Evolutionary conservation across 352 stramenopile species (phyloP).

Genomic region (Phytophthora melonis): DNA sequence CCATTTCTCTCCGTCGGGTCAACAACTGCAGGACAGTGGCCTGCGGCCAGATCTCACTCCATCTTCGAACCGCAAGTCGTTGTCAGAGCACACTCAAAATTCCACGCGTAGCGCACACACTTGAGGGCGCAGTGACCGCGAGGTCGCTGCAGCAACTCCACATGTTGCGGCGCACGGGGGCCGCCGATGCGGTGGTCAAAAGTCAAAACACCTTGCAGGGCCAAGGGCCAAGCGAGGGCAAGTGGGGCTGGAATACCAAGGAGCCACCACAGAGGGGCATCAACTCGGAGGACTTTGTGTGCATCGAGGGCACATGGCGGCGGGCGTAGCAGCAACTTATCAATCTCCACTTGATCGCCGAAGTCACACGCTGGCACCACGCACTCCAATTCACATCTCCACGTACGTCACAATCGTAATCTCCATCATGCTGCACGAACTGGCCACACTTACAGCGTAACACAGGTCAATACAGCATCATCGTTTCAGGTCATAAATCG

Average conservation of each 20-base stretch:
- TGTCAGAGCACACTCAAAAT: neutral
- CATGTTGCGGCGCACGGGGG: neutral
- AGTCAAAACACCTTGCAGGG: neutral
- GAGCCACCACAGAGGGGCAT: no score
- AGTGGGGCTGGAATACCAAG: no score
- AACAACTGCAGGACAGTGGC: neutral
- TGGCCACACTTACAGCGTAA: neutral
- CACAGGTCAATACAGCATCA: neutral
- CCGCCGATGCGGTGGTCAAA: neutral
- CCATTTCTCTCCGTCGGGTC: neutral
- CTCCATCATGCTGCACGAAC: neutral
- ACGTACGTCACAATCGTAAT: neutral
- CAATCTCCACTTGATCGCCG: neutral
- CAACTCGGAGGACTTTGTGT: no score
- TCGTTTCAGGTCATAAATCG: neutral
- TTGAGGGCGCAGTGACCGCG: neutral
- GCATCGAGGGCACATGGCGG: no score
- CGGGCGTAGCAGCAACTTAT: no score
- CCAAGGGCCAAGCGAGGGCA: neutral
- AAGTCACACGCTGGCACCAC: neutral
- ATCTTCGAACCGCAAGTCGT: neutral
- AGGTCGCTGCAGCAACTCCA: neutral
- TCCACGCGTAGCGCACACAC: neutral
- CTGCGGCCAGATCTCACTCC: neutral
- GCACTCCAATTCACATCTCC: neutral